Evolutionary conservation across 1,284 basidiomycete genomes (phyloP), one percentile per base, ranked within the genome.

Genomic region (Puccinia hordei): DNA sequence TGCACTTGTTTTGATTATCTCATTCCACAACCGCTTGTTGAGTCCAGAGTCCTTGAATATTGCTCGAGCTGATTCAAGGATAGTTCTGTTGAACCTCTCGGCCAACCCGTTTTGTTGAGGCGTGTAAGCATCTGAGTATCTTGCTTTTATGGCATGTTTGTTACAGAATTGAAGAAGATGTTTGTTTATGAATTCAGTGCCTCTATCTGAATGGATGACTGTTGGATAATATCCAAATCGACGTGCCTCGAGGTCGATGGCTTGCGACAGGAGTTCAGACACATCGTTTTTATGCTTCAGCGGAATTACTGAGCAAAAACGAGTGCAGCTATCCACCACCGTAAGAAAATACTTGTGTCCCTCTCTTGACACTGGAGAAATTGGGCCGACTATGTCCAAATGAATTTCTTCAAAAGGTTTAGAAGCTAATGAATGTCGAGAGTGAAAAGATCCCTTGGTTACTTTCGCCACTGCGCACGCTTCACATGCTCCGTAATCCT

Each of bases 141-240:
- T 2, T 17, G 27, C 10, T 51, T 41, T 57, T 35, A 41, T 17
- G 35, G 30, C 4, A 41, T 59, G 15, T 13, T 22, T 55, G 1
- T 73, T 35, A 15, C 35, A 55, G 22, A 30, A 55, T 3, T 41
- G 3, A 3, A 22, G 12, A 1, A 73, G 33, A 19, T 33, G 17
- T 17, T 2, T 1, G 35, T 73, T 73, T 1, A 59, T 17, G 19
- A 73, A 73, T 73, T 73, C 72, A 9, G 49, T 38, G 9, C 72
- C 72, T 38, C 38, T 55, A 41, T 73, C 72, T 4, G 72, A 59
- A 10, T 66, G 63, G n/a, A 66, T 33, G 10, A 66, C n/a, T 1
- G 63, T 5, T 1, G 19, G 63, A 27, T 66, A 44, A 33, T 66
- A 66, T 41, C 63, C 63, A 15, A 66, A 44, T 2, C 38, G 35